Base-by-base conservation (phyloP, 305 asterid genomes). In the Fraxinus baroniana region DNA sequence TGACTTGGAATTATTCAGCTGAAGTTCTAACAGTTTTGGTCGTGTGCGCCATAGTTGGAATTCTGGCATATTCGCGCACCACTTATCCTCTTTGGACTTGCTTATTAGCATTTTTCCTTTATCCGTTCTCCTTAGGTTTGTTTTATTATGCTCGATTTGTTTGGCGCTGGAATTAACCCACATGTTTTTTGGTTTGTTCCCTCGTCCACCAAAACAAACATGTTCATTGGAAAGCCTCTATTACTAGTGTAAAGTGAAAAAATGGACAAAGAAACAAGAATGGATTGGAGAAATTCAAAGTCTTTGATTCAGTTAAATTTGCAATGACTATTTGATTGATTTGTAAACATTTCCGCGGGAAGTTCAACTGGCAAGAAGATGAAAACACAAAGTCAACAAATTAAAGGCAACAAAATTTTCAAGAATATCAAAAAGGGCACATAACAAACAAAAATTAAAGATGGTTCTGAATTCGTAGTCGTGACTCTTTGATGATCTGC, bases 1-100 rank as follows among this genome's bases (percentile, higher is more conserved):
- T 92, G 86, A 87, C 86, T 5, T 92, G 93, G 90, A 86, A 90
- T 85, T 92, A 88, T 75, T 87, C 96, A 72, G 93, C 94, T 76
- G 96, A 92, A 83, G 93, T 90, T 62, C 84, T 91, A 20, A 89
- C 93, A 0, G 81, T 92, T 8, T 81, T 87, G 84, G 85, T 88
- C 18, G 92, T 89, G 28, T 90, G 93, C 13, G 86, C 89, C n/a
- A 20, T 86, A 30, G 80, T 92, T n/a, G 94, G 96, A 79, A 39
- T 68, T 66, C 77, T 89, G 75, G 93, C 94, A 52, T 89, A 77
- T 78, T 78, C 86, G 30, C 33, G 81, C 83, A 85, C 85, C 20
- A 87, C 90, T 46, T 91, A 89, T 83, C 91, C 88, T 74, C 84
- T 90, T 5, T 90, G 93, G 95, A 91, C 93, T 46, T 83, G 87